Conservation (phyloP, 345 rosid genomes). For the Pseudoturritis turrita region DNA sequence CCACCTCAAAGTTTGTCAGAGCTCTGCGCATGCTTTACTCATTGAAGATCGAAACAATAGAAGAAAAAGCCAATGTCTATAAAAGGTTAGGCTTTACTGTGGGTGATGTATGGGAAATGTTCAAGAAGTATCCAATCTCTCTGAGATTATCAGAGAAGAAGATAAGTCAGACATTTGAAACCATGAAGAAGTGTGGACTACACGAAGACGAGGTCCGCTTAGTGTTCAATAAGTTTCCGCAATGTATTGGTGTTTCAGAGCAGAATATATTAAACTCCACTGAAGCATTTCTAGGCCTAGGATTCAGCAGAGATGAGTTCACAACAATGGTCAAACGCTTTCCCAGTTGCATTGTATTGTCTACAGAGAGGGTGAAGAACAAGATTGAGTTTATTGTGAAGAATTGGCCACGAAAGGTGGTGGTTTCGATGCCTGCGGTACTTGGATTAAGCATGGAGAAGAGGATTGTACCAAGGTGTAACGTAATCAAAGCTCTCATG, state of each 20-base stretch:
- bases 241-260: slow-evolving; percentile 1
- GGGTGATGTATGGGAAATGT: slow-evolving; percentile 12
- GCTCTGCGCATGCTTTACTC: slow-evolving; percentile 3
- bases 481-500: slow-evolving; percentile 9
- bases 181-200: neutral
- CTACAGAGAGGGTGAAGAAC: neutral
- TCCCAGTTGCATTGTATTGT: neutral
- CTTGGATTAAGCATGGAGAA: neutral
- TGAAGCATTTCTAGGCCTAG: too few relatives aligned
- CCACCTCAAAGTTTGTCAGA: neutral
- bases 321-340: neutral
- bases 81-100: slow-evolving; percentile 30
- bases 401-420: neutral
- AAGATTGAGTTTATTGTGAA: slow-evolving; percentile 2
- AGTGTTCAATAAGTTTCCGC: neutral
- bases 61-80: neutral
- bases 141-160: slow-evolving; percentile 19
- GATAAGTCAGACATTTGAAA: neutral
- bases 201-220: neutral
- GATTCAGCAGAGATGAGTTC: too few relatives aligned
- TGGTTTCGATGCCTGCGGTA: neutral
- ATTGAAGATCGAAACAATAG: neutral
- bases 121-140: slow-evolving; percentile 13
- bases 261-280: neutral
- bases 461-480: slow-evolving; percentile 3